phyloP scores from a whole-genome alignment of 1,139 yeast species.

The Kodamaea anthophila region DNA sequence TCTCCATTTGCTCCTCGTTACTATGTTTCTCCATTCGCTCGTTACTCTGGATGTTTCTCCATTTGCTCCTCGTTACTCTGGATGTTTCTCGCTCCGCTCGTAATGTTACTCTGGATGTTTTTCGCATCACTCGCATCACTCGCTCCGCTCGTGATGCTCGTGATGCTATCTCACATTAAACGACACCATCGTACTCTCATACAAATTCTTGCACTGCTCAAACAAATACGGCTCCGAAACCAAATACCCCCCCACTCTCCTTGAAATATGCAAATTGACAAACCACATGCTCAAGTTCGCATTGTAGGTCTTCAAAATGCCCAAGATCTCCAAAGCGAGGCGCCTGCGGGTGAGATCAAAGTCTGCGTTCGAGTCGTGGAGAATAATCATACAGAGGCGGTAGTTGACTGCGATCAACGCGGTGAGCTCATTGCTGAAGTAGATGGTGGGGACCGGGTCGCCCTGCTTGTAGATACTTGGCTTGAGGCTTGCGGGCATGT shows the following conservation, averaged over 20 bases:
- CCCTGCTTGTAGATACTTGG: conserved; percentile 22
- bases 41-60: too few species aligned
- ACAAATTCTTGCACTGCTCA: conserved; percentile 21
- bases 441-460: conserved; percentile 28
- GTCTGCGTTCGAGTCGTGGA: conserved; percentile 24
- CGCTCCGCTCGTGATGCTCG: too few species aligned
- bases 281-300: conserved; percentile 31
- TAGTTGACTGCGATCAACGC: conserved; percentile 30
- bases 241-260: conserved; percentile 26
- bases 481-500: conserved; percentile 25
- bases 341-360: conserved; percentile 13
- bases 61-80: neutral
- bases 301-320: conserved; percentile 33
- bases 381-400: conserved; percentile 26
- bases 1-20: too few species aligned
- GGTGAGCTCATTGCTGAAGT: conserved; percentile 30
- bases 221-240: conserved; percentile 24
- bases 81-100: neutral
- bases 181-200: conserved; percentile 20
- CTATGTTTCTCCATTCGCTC: too few species aligned
- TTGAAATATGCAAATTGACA: conserved; percentile 26
- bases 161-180: conserved; percentile 1
- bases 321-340: conserved; percentile 33
- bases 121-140: neutral
- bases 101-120: neutral